Base-by-base conservation (phyloP, 2,329 filamentous ascomycete species). In the Colletotrichum orchidophilum region DNA sequence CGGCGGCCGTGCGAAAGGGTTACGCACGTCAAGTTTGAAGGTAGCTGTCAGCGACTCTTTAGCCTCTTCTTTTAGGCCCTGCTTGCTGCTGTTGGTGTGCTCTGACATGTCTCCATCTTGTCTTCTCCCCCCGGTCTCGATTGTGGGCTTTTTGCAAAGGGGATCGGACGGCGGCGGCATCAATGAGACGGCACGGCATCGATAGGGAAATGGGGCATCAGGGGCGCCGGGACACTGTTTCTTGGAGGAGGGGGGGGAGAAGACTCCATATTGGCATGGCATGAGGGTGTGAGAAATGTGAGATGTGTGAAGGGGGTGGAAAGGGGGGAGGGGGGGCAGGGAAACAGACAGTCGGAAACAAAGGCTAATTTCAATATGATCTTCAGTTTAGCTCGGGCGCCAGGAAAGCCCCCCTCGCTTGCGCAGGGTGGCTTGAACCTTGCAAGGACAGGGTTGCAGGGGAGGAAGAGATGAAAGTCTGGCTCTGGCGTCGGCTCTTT, bases 331-430 rank as follows among this genome's bases (percentile, higher is more conserved):
- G n/a, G 15, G 62, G 46, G 15, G n/a, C 24, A 60, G 57, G 70
- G 70, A 72, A 70, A 73, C 67, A 73, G 66, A 66, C 39, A 53
- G 71, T 66, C 71, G 71, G 71, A 72, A 72, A 73, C 72, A 72
- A 69, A 73, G 69, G 69, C 72, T 73, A 72, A 72, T 72, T 70
- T 60, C 69, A 66, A 66, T 52, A 66, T 73, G 69, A 72, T 72
- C 70, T 72, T 70, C 64, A 61, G 61, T 65, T 63, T 61, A 73
- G 70, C 70, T 63, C 65, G 35, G 61, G 65, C 61, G 66, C 73
- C 73, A 71, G 71, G 71, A 73, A 73, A 63, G 27, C 52, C 68
- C 52, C 71, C 70, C 58, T 74, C 73, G 70, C 73, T 64, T 73
- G 71, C 71, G 67, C 66, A 69, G 60, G 66, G 70, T 73, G 70